Evolutionary conservation across 768 basidiomycete genomes (phyloP).

Genomic region (Lactarius trivialis): DNA sequence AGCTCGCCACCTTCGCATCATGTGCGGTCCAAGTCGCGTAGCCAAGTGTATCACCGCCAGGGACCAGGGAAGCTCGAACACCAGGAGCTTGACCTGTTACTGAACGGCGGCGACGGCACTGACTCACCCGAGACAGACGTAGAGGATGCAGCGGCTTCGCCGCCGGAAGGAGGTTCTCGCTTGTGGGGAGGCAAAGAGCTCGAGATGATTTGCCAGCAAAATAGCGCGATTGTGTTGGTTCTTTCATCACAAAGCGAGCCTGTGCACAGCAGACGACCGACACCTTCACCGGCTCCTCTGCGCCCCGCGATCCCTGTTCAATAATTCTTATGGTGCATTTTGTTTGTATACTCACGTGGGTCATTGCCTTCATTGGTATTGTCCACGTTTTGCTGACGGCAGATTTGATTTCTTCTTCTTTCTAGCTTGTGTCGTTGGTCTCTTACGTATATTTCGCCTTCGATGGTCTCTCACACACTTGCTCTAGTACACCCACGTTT

Average conservation of each 20-base stretch:
- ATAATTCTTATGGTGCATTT: conserved; percentile 1
- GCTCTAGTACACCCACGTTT: conserved; percentile 1
- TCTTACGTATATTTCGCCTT: conserved; percentile 1
- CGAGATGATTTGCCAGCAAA: conserved; percentile 80
- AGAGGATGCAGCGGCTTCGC: conserved; percentile 29
- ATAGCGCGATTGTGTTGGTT: conserved; percentile 75
- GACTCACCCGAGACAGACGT: conserved; percentile 23
- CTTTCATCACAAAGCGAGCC: conserved; percentile 53
- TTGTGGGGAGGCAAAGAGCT: conserved; percentile 80
- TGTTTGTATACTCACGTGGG: conserved; percentile 13
- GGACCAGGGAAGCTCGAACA: conserved; percentile 60
- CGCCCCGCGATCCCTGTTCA: conserved; percentile 13
- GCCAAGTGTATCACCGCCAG: conserved; percentile 57
- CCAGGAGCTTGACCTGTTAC: conserved; percentile 36
- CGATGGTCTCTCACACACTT: not conserved
- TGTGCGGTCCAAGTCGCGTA: conserved; percentile 62
- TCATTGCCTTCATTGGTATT: not conserved
- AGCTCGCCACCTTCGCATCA: conserved; percentile 36
- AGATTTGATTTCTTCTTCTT: not conserved
- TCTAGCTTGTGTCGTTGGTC: conserved; percentile 5
- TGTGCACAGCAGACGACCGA: conserved; percentile 32
- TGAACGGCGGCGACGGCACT: conserved; percentile 15
- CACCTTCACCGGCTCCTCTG: conserved; percentile 6
- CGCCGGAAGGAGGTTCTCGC: conserved; percentile 38
- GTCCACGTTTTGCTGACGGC: not conserved